Evolutionary conservation across 1,284 basidiomycete genomes (phyloP).

Genomic region (Cystobasidiaceae sp.): DNA sequence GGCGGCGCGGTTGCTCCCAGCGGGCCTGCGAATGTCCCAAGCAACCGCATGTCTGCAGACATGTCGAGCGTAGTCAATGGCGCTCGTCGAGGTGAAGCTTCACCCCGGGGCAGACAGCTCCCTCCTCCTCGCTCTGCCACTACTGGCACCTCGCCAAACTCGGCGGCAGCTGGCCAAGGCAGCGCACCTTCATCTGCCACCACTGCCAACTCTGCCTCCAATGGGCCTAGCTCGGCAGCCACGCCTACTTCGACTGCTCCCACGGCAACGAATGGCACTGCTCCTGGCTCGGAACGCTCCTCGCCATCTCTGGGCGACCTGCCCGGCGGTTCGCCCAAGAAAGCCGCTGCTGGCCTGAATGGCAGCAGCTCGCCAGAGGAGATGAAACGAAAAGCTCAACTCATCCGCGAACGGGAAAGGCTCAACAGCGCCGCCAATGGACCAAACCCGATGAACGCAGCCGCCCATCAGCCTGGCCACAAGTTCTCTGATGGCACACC

Average conservation of each 20-base stretch:
- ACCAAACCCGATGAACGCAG: neutral
- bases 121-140: slow-evolving; percentile 26
- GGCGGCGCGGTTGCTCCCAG: slow-evolving; percentile 12
- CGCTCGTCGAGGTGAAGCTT: slow-evolving; percentile 12
- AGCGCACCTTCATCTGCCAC: neutral
- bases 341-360: slow-evolving; percentile 12
- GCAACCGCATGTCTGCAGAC: slow-evolving; percentile 20
- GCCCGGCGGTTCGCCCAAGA: neutral
- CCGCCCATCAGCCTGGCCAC: slow-evolving; percentile 22
- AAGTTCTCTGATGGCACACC: slow-evolving; percentile 30
- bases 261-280: slow-evolving; percentile 4
- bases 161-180: neutral
- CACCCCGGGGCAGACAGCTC: slow-evolving; percentile 22
- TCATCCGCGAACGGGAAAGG: slow-evolving; percentile 20
- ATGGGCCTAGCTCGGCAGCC: slow-evolving; percentile 19
- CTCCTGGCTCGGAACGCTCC: slow-evolving; percentile 7
- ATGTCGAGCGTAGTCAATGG: slow-evolving; percentile 21
- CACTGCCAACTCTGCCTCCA: neutral
- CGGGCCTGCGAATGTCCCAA: neutral
- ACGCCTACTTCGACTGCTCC: slow-evolving; percentile 4
- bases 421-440: slow-evolving; percentile 16
- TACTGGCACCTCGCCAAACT: slow-evolving; percentile 13
- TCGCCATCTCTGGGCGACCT: slow-evolving; percentile 13
- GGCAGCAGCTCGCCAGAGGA: slow-evolving; percentile 23
- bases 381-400: slow-evolving; percentile 28